Base-by-base conservation (phyloP, 1,139 yeast genomes). In the Pichia sp. region DNA sequence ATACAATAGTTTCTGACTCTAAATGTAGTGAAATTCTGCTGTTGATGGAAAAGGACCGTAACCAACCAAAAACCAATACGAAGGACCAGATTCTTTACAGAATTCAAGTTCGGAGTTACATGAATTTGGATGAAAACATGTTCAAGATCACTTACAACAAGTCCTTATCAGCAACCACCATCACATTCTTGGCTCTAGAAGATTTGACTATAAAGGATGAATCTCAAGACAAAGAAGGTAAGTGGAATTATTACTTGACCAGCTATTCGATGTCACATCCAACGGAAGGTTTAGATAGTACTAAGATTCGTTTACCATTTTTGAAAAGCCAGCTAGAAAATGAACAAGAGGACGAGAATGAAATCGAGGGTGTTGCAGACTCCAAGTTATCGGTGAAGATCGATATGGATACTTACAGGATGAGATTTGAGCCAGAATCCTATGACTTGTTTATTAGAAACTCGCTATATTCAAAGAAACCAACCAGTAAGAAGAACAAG, bases 261-360 rank as follows among this genome's bases (percentile, higher is more conserved):
- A 87, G 96, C 50, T 93, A 87, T 70, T 81, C 93, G 50, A 87
- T 93, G 89, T 87, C 96, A 6, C 95, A 90, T 64, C 98, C 99
- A 44, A 93, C 99, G 2, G 99, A 93, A 70, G 98, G 98, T 36
- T 87, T 95, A 26, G 85, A 92, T n/a, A 83, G 89, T n/a, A 83
- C 87, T 38, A 82, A 81, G 59, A 77, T 90, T 54, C 78, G 77
- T 57, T 75, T 87, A 73, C 96, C 96, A 49, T 88, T 89, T 69
- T 73, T 86, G 55, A 85, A 82, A 61, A 74, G 84, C 10, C 80
- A 80, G 53, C 70, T 84, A 54, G 87, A 81, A 49, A 75, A 73
- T 45, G 70, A 66, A 26, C 67, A 67, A 46, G 60, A 57, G 7
- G 58, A 58, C 42, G 69, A 70, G 11, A 84, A 80, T 60, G 84